Base-by-base conservation (phyloP, 805 yeast species). In the Helenozyma baotianmanensis region DNA sequence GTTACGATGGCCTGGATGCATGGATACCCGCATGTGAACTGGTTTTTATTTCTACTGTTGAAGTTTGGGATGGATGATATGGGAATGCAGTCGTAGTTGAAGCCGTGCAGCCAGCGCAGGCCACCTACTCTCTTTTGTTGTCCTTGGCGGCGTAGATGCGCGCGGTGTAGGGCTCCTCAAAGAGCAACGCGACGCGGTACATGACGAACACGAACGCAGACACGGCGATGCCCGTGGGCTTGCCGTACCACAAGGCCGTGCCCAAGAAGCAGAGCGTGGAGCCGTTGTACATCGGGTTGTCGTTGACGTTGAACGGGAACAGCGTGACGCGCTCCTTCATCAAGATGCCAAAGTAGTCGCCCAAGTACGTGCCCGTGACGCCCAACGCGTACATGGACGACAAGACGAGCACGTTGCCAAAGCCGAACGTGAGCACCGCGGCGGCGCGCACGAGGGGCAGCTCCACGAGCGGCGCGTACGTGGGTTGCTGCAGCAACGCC, bases 211-310 rank as follows among this genome's bases (percentile, higher is more conserved):
- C 98, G 43, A 85, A 63, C 2, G 68, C 66, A 27, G 94, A 68
- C 18, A 88, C 76, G 29, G 78, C 62, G 30, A 92, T 51, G 16
- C 98, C 98, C 1, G 95, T 82, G 21, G 97, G 94, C 58, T 88
- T 89, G 19, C 81, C 97, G 55, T 76, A 79, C 75, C 80, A 82
- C 45, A 92, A 68, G 3, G 95, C 90, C 25, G 94, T 80, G 27
- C 96, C 98, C 53, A 92, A 64, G 70, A 92, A 92, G 32, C 94
- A 79, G 45, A 90, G 64, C 14, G 89, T 76, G 8, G 95, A 84
- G 11, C 98, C 98, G 53, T 83, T 82, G 62, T 92, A 92, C 98
- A 92, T 92, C 44, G 98, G 98, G 60, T 92, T 90, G 52, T 87
- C 81, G 43, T 80, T 74, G 36, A 89, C 77, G 50, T 80, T 89